Evolutionary conservation across 2,329 filamentous ascomycete genomes (phyloP).

Genomic region (Phyllosticta capitalensis): DNA sequence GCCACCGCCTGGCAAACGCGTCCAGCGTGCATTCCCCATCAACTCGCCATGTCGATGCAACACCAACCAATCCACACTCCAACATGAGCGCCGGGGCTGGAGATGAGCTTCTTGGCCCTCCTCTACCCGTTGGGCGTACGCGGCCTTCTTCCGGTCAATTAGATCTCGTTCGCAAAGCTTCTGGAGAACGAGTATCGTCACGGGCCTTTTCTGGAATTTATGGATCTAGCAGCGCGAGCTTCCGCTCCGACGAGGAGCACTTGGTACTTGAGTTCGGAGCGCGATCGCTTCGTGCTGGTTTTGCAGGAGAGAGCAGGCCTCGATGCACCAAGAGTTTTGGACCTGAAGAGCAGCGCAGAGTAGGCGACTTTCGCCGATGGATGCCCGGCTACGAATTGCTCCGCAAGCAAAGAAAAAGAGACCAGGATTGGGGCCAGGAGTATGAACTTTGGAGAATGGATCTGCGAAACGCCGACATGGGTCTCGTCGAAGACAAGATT

Average conservation of each 20-base stretch:
- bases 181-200: conserved; percentile 49
- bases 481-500: conserved; percentile 74
- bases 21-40: not conserved
- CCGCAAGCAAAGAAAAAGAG: conserved; percentile 39
- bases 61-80: not conserved
- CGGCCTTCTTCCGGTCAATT: conserved; percentile 4
- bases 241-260: conserved; percentile 66
- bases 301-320: conserved; percentile 72
- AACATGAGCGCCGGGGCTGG: not conserved
- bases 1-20: not conserved
- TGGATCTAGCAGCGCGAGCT: conserved; percentile 48
- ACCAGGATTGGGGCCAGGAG: conserved; percentile 51
- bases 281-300: conserved; percentile 69
- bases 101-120: not conserved
- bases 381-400: conserved; percentile 42
- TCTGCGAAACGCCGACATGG: conserved; percentile 62
- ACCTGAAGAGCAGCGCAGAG: conserved; percentile 65
- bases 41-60: not conserved
- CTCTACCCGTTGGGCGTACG: conserved; percentile 1
- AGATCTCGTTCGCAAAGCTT: conserved; percentile 1
- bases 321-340: conserved; percentile 62
- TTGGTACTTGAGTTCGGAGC: conserved; percentile 74
- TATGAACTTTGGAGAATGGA: conserved; percentile 74
- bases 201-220: conserved; percentile 50
- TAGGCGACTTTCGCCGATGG: conserved; percentile 74